Conservation (phyloP, 2,329 filamentous ascomycete species). For the Pezicula radicicola region DNA sequence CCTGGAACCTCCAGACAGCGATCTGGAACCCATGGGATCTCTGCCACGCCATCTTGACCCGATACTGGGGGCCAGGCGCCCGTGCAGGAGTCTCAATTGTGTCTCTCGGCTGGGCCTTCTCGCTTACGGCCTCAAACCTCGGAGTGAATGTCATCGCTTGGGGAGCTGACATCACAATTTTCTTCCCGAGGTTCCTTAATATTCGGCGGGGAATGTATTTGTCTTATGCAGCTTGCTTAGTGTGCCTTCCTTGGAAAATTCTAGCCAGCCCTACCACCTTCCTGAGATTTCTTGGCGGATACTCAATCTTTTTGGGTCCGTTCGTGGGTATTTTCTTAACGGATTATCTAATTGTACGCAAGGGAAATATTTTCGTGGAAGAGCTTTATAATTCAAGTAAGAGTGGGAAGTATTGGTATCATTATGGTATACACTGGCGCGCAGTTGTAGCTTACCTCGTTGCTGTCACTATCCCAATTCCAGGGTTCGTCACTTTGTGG, state of each 20-base stretch:
- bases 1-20: constrained; percentile 28
- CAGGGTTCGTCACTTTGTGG: background rate
- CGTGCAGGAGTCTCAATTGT: constrained; percentile 4
- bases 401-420: background rate
- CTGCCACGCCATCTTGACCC: constrained; percentile 4
- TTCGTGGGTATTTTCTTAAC: constrained; percentile 30
- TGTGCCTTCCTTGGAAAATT: constrained; percentile 27
- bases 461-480: background rate
- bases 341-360: constrained; percentile 24
- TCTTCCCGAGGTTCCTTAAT: constrained; percentile 3
- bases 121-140: constrained; percentile 5
- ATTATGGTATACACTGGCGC: background rate
- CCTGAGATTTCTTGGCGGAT: constrained; percentile 13
- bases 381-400: constrained; percentile 21
- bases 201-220: constrained; percentile 11
- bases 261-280: constrained; percentile 1
- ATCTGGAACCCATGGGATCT: constrained; percentile 13
- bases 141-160: constrained; percentile 3
- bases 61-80: constrained; percentile 2
- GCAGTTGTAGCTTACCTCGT: background rate
- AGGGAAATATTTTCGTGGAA: constrained; percentile 23
- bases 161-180: constrained; percentile 1
- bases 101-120: constrained; percentile 2
- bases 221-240: constrained; percentile 28
- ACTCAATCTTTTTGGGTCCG: constrained; percentile 16